These are phyloP conservation scores for Nissolia schottii DNA, from an alignment of 306 rosid species.

Conservation along the genomic window DNA sequence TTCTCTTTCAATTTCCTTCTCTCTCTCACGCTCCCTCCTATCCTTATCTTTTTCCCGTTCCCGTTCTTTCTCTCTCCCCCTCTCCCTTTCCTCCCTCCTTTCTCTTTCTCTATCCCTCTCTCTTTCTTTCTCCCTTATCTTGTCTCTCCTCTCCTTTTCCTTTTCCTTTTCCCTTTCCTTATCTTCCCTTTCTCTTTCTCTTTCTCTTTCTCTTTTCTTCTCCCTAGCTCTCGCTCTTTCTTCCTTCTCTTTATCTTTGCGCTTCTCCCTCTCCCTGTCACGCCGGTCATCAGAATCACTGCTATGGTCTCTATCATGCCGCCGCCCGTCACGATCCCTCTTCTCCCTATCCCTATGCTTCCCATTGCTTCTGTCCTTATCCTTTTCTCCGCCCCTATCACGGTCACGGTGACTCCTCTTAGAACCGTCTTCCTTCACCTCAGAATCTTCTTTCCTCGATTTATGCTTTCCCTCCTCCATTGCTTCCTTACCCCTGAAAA, in stretches of 20 bases:
- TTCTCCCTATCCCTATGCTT: constrained; percentile 55
- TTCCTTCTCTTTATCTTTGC: not conserved
- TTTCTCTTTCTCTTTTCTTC: not conserved
- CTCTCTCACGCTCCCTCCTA: constrained; percentile 40
- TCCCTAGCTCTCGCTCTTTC: not conserved
- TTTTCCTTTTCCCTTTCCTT: constrained; percentile 37
- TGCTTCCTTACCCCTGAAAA: constrained; percentile 26
- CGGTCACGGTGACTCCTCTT: constrained; percentile 63
- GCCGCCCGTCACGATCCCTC: constrained; percentile 37
- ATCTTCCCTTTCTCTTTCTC: not conserved
- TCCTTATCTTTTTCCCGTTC: constrained; percentile 44
- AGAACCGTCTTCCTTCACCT: constrained; percentile 47
- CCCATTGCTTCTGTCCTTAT: constrained; percentile 44
- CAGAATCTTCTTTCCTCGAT: constrained; percentile 52
- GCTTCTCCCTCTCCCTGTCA: constrained; percentile 29
- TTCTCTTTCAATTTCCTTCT: constrained; percentile 47
- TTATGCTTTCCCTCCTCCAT: constrained; percentile 68
- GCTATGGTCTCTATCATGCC: constrained; percentile 32
- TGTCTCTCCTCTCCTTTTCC: constrained; percentile 30
- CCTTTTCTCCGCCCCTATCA: constrained; percentile 44
- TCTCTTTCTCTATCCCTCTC: constrained; percentile 30
- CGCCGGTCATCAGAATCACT: constrained; percentile 20
- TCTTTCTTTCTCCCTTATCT: constrained; percentile 29
- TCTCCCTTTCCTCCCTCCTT: constrained; percentile 36
- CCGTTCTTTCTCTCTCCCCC: constrained; percentile 18